These are phyloP conservation scores for barley (Hordeum vulgare) DNA, from an alignment of 176 grass and related monocot species.

Conservation along the genomic window MorexV3_pseudomolecules_assembly NC_058523.1:551174247-551174746, in stretches of 20 bases:
- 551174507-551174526: neutral
- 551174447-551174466: neutral
- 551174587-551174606: neutral
- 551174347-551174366: too few species aligned
- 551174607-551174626: neutral
- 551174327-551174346: too few species aligned
- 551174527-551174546: neutral
- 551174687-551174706: constrained; percentile 29
- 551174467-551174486: neutral
- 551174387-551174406: too few species aligned
- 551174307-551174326: too few species aligned
- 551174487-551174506: neutral
- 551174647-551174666: neutral
- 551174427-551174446: too few species aligned
- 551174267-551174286: too few species aligned
- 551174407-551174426: neutral
- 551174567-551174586: neutral
- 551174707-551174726: constrained; percentile 44
- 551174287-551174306: too few species aligned
- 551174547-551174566: neutral
- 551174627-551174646: neutral
- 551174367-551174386: too few species aligned
- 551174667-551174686: constrained; percentile 14
- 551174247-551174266: too few species aligned
- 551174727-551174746: constrained; percentile 35